Conservation (phyloP, 306 rosid species). For the Acacia confusa region DNA sequence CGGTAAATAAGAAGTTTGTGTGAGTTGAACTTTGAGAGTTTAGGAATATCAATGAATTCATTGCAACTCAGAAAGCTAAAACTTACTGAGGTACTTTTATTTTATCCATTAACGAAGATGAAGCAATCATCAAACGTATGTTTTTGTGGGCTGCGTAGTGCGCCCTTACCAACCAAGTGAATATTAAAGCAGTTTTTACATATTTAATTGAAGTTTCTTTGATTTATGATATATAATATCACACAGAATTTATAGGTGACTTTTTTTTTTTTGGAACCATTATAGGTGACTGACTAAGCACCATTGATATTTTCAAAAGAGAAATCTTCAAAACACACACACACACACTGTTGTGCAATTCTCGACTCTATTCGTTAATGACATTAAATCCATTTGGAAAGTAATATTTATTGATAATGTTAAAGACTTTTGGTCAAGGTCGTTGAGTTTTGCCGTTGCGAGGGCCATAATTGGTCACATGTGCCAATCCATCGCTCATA, state of each 20-base stretch:
- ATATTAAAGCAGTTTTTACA: no score
- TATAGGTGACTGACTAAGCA: no score
- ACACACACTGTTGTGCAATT: background rate
- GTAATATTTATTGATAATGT: background rate
- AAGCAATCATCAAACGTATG: no score
- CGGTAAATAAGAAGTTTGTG: background rate
- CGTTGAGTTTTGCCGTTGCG: background rate
- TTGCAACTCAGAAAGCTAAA: background rate
- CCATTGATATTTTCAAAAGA: no score
- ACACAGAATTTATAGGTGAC: no score
- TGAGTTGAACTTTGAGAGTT: background rate
- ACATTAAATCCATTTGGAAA: slow-evolving; percentile 28
- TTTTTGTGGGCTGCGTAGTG: background rate
- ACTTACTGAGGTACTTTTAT: background rate
- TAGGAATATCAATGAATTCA: background rate
- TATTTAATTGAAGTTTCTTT: no score
- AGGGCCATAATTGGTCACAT: background rate
- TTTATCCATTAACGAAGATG: no score
- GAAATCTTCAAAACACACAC: no score
- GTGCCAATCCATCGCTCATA: background rate
- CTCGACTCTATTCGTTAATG: background rate
- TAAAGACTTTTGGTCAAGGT: background rate
- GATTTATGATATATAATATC: no score
- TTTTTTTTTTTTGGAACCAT: no score
- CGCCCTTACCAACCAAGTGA: background rate